A percentile compares a stretch with the other conserved stretches of the same genome.
phyloP scores from a whole-genome alignment of 2,329 filamentous ascomycete genomes.

The Colletotrichum liaoningense region DNA sequence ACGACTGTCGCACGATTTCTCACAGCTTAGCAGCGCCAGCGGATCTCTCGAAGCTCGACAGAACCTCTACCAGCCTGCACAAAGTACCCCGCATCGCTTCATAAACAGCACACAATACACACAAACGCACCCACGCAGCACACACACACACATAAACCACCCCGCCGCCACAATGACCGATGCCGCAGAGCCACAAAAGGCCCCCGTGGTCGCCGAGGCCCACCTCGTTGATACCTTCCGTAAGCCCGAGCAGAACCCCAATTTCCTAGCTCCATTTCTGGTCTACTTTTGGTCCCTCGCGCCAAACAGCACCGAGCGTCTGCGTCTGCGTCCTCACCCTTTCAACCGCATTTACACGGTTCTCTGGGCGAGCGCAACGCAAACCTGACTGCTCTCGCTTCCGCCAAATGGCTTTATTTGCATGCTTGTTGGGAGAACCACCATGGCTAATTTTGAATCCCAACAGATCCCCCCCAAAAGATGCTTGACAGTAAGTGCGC shows the following conservation, averaged over 20 bases:
- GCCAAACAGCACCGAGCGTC: conserved; percentile 5
- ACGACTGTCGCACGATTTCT: conserved; percentile 30
- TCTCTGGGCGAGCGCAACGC: not conserved
- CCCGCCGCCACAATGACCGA: conserved; percentile 56
- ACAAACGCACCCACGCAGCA: conserved; percentile 36
- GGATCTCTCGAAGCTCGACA: conserved; percentile 6
- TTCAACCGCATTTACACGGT: no score
- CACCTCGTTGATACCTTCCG: conserved; percentile 81
- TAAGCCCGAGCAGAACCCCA: conserved; percentile 52
- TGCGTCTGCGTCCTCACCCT: no score
- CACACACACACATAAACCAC: conserved; percentile 8
- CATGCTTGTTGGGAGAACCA: conserved; percentile 21
- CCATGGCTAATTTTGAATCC: conserved; percentile 15
- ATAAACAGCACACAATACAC: conserved; percentile 32
- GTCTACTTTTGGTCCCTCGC: not conserved
- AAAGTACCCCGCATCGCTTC: conserved; percentile 35
- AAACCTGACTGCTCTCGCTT: not conserved
- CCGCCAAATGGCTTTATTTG: not conserved
- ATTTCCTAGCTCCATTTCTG: conserved; percentile 4
- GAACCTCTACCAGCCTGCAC: conserved; percentile 21
- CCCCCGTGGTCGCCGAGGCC: conserved; percentile 77
- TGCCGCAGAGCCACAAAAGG: conserved; percentile 52
- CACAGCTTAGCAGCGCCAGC: conserved; percentile 9
- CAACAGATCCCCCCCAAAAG: conserved; percentile 70
- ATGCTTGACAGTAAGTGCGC: conserved; percentile 73